Evolutionary conservation across 257 asterid genomes (phyloP).

Genomic region (Osmanthus fragrans): DNA sequence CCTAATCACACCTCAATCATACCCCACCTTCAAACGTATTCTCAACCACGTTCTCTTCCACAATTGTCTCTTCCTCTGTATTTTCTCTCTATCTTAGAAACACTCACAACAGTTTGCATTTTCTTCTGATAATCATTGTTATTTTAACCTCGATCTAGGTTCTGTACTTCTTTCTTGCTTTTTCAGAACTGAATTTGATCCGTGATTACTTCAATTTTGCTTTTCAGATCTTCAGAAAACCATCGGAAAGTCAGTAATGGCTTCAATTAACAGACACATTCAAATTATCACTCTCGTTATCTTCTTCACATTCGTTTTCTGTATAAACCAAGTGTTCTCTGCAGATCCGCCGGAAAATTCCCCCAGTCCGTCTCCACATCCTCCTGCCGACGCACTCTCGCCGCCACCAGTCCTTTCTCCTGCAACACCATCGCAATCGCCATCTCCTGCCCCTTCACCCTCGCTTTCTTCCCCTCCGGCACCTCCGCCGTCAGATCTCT

Average conservation of each 20-base stretch:
- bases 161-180: neutral
- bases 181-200: slow-evolving; percentile 11
- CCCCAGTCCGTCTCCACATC: slow-evolving; percentile 54
- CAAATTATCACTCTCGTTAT: slow-evolving; percentile 23
- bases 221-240: neutral
- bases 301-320: slow-evolving; percentile 26
- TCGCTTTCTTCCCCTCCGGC: slow-evolving; percentile 41
- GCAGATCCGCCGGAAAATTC: slow-evolving; percentile 32
- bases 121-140: neutral
- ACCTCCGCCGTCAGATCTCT: slow-evolving; percentile 44
- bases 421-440: slow-evolving; percentile 22
- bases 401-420: slow-evolving; percentile 17
- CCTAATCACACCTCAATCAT: neutral
- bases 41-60: slow-evolving; percentile 19
- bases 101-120: neutral
- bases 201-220: neutral
- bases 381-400: slow-evolving; percentile 27
- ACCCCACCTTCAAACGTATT: neutral
- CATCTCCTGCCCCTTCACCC: slow-evolving; percentile 20
- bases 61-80: neutral
- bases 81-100: neutral
- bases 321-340: slow-evolving; percentile 28
- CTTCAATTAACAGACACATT: slow-evolving; percentile 5
- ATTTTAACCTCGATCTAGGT: neutral
- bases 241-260: slow-evolving; percentile 20